phyloP scores from a whole-genome alignment of 345 rosid genomes.

The Eucalyptus pumila region DNA sequence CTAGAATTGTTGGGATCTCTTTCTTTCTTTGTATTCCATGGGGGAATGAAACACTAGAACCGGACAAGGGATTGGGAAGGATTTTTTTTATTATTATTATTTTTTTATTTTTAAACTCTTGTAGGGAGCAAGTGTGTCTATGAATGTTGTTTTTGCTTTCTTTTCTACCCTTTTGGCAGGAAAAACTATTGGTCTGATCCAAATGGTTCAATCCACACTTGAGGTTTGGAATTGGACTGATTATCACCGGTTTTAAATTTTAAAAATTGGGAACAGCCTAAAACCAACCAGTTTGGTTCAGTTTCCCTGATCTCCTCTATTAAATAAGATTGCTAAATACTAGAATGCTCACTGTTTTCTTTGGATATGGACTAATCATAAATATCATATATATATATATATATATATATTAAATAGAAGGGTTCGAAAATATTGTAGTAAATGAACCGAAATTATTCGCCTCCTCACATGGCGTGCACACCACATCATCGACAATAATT shows the following conservation, averaged over 20 bases:
- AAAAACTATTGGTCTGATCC: too few relatives aligned
- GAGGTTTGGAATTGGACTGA: rapidly evolving
- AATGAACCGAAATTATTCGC: neutral
- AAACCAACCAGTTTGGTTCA: rapidly evolving
- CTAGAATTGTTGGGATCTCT: neutral
- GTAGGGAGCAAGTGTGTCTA: neutral
- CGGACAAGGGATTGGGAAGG: neutral
- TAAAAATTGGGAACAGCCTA: rapidly evolving
- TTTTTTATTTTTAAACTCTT: neutral
- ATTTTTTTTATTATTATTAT: too few relatives aligned
- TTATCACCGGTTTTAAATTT: neutral
- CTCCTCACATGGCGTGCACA: neutral
- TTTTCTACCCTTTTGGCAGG: neutral
- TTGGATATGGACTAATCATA: neutral
- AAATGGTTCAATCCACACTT: too few relatives aligned
- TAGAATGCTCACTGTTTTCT: neutral
- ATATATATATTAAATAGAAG: neutral
- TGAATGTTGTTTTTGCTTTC: neutral
- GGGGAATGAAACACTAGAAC: neutral
- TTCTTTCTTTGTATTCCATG: neutral
- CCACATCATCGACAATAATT: neutral
- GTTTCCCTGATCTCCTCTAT: too few relatives aligned
- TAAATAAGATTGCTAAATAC: neutral
- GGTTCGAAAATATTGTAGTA: neutral
- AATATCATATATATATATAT: too few relatives aligned